Conservation (phyloP, 169 alveolate species). For the Plasmodium vinckei region DNA sequence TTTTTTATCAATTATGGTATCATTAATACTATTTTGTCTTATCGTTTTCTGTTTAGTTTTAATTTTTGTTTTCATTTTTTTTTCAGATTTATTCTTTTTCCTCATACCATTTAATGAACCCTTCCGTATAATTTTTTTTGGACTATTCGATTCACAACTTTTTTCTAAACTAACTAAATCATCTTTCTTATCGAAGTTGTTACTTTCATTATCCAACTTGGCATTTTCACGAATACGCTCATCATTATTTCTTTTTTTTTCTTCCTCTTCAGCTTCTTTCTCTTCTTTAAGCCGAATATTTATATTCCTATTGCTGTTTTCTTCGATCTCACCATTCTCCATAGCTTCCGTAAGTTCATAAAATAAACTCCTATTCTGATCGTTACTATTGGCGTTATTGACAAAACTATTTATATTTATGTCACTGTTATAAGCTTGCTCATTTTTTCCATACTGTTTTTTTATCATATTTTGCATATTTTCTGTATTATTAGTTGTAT, state of each 20-base stretch:
- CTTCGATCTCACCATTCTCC: slow-evolving; percentile 2
- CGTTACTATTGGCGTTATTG: neutral
- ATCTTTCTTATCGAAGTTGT: neutral
- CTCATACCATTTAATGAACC: neutral
- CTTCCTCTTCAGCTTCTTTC: slow-evolving; percentile 20
- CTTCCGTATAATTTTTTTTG: neutral
- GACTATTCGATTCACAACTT: neutral
- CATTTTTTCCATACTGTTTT: neutral
- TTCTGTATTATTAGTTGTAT: neutral
- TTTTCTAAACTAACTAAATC: slow-evolving; percentile 22
- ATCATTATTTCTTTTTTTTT: slow-evolving; percentile 1
- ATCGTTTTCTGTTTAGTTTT: neutral
- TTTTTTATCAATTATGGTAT: neutral
- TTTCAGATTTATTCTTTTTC: neutral
- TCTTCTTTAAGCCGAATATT: slow-evolving; percentile 19
- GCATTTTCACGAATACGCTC: slow-evolving; percentile 1
- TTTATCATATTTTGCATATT: neutral
- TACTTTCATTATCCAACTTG: neutral
- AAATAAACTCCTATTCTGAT: slow-evolving; percentile 12
- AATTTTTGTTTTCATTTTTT: neutral
- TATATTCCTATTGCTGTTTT: slow-evolving; percentile 23
- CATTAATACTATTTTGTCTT: neutral
- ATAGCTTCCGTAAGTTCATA: slow-evolving; percentile 54
- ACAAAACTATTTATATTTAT: too few relatives aligned
- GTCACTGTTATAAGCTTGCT: too few relatives aligned